Evolutionary conservation across 2,329 filamentous ascomycete genomes (phyloP).

Genomic region (Dactylellina haptotyla): DNA sequence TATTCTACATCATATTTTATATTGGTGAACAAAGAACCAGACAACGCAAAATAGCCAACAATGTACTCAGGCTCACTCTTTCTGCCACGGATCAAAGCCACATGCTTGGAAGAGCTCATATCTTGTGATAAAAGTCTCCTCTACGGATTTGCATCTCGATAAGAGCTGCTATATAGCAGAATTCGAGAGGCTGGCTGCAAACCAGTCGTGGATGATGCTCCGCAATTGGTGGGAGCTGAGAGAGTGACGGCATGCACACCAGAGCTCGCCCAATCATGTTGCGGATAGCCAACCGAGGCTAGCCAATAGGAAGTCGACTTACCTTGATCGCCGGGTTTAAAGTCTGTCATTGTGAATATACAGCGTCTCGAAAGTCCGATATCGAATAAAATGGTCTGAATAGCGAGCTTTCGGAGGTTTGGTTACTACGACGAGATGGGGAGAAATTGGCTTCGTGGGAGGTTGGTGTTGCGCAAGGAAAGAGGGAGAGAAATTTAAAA

Average conservation of each 20-base stretch:
- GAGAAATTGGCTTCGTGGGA: not conserved
- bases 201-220: no score
- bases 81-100: no score
- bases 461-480: constrained; percentile 36
- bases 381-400: not conserved
- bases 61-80: not conserved
- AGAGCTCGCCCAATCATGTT: constrained; percentile 9
- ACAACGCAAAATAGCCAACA: constrained; percentile 42
- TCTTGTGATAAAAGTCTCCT: no score
- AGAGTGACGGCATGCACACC: not conserved
- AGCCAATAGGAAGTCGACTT: constrained; percentile 21
- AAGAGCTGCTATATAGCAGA: no score
- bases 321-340: constrained; percentile 44
- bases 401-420: constrained; percentile 19
- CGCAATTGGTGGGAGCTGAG: no score
- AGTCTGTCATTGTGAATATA: constrained; percentile 33
- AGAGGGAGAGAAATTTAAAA: not conserved
- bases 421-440: not conserved
- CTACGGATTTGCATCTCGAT: no score
- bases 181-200: no score
- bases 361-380: not conserved
- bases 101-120: no score
- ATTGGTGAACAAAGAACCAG: not conserved
- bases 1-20: not conserved
- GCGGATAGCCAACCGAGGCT: not conserved